phyloP scores from a whole-genome alignment of 495 filamentous ascomycete genomes.

The Penicillium pulvis region DNA sequence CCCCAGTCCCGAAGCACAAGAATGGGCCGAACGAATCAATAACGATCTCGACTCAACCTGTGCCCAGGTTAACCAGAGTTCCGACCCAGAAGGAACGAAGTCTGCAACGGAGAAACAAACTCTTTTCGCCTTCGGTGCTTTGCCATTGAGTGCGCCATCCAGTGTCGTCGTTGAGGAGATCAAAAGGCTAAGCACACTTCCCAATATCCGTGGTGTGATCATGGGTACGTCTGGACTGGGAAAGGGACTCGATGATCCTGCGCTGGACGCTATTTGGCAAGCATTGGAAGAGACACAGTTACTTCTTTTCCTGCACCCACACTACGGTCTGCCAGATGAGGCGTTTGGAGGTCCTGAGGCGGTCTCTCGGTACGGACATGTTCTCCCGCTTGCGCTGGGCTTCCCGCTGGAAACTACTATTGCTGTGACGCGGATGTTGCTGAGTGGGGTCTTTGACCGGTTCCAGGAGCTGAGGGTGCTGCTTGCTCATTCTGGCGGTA shows the following conservation, averaged over 20 bases:
- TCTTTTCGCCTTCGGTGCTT: constrained; percentile 78
- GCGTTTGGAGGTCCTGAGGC: constrained; percentile 67
- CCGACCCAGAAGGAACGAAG: constrained; percentile 22
- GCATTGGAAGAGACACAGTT: constrained; percentile 64
- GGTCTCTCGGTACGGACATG: constrained; percentile 75
- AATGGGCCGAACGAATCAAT: constrained; percentile 69
- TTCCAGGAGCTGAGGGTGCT: constrained; percentile 71
- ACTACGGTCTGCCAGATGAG: constrained; percentile 80
- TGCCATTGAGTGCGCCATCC: constrained; percentile 73
- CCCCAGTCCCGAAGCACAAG: constrained; percentile 57
- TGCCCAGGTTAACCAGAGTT: constrained; percentile 52
- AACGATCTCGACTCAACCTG: constrained; percentile 74
- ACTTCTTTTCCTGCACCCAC: constrained; percentile 86
- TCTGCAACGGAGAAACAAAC: constrained; percentile 29
- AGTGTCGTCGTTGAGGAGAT: constrained; percentile 65
- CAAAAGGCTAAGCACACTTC: constrained; percentile 56
- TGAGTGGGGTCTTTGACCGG: constrained; percentile 81
- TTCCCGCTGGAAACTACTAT: constrained; percentile 96
- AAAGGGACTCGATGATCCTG: constrained; percentile 76
- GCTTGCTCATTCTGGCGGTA: constrained; percentile 86
- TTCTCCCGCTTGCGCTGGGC: constrained; percentile 81
- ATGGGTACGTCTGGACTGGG: constrained; percentile 86
- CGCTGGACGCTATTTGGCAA: constrained; percentile 67
- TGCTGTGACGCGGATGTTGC: constrained; percentile 81
- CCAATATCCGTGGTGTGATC: constrained; percentile 79